phyloP scores from a whole-genome alignment of 176 grass and related monocot genomes.

The sorghum (Sorghum bicolor) region Sorghum_bicolor_NCBIv3 NC_012873.2:65166001-65166500 shows the following conservation, averaged over 20 bases:
- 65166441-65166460: conserved; percentile 77
- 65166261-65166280: conserved; percentile 85
- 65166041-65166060: background rate
- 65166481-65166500: conserved; percentile 78
- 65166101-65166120: conserved; percentile 29
- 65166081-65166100: background rate
- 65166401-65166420: background rate
- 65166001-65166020: conserved; percentile 58
- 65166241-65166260: conserved; percentile 68
- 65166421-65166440: conserved; percentile 81
- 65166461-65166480: conserved; percentile 92
- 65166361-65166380: background rate
- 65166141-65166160: conserved; percentile 62
- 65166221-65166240: conserved; percentile 44
- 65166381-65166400: background rate
- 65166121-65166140: conserved; percentile 78
- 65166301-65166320: conserved; percentile 60
- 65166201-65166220: conserved; percentile 26
- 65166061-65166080: background rate
- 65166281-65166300: conserved; percentile 63
- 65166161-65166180: conserved; percentile 66
- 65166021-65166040: conserved; percentile 74
- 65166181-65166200: conserved; percentile 49
- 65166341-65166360: background rate
- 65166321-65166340: background rate